phyloP scores from a whole-genome alignment of 495 filamentous ascomycete genomes.

The Aspergillus ostianus region DNA sequence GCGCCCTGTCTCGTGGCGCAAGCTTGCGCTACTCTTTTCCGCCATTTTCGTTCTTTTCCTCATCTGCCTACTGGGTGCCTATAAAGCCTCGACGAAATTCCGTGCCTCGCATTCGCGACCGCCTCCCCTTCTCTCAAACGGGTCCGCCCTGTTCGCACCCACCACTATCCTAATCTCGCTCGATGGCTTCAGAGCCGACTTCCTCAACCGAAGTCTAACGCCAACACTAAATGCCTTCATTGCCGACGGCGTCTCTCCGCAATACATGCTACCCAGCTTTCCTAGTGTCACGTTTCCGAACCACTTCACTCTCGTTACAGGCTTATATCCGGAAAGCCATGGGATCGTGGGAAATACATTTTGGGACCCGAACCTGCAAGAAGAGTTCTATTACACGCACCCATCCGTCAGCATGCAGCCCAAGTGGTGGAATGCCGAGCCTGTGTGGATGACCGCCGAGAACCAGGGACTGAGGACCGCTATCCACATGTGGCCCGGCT shows the following conservation, averaged over 20 bases:
- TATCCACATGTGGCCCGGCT: slow-evolving; percentile 98
- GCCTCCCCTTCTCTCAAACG: slow-evolving; percentile 44
- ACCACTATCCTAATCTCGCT: slow-evolving; percentile 94
- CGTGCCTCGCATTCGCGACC: slow-evolving; percentile 24
- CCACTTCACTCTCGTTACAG: slow-evolving; percentile 92
- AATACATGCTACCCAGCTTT: slow-evolving; percentile 90
- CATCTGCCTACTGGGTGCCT: slow-evolving; percentile 53
- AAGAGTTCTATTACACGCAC: slow-evolving; percentile 86
- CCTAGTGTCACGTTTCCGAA: slow-evolving; percentile 98
- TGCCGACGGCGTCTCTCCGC: slow-evolving; percentile 79
- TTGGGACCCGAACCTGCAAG: slow-evolving; percentile 73
- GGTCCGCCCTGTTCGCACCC: slow-evolving; percentile 79
- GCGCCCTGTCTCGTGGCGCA: slow-evolving; percentile 29
- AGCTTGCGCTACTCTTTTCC: slow-evolving; percentile 33
- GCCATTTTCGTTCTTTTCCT: slow-evolving; percentile 50
- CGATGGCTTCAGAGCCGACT: slow-evolving; percentile 97
- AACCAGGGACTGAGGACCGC: slow-evolving; percentile 69
- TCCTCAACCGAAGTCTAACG: slow-evolving; percentile 77
- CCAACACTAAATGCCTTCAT: slow-evolving; percentile 79
- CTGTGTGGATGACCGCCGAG: slow-evolving; percentile 91
- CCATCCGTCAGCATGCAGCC: slow-evolving; percentile 66
- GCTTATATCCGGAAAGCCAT: slow-evolving; percentile 88
- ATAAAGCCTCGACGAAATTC: slow-evolving; percentile 47
- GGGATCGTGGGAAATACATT: slow-evolving; percentile 94
- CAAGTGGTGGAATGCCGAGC: slow-evolving; percentile 94